A percentile compares a stretch with the other conserved stretches of the same genome.
phyloP scores from a whole-genome alignment of 176 grass and related monocot species.

The Alopecurus myosuroides region DNA sequence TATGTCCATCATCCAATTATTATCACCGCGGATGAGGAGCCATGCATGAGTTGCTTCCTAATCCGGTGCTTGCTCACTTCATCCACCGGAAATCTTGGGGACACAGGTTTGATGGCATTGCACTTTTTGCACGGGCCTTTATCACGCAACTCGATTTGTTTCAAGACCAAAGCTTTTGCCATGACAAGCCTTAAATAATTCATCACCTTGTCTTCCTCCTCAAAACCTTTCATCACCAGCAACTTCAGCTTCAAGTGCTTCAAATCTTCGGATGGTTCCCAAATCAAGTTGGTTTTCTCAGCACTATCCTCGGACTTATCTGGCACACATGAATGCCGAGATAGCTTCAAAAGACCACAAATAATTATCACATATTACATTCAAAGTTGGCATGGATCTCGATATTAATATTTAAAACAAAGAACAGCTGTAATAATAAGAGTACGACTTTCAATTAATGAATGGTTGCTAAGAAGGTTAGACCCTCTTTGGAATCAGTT shows the following conservation, averaged over 20 bases:
- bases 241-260: background rate
- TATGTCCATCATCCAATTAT: too few species aligned
- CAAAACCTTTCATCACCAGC: background rate
- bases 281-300: background rate
- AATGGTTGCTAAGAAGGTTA: background rate
- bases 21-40: too few species aligned
- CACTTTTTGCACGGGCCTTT: background rate
- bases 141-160: background rate
- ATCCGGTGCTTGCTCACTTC: background rate
- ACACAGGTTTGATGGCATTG: background rate
- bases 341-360: background rate
- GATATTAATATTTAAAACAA: background rate
- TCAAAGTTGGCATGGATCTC: background rate
- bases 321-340: background rate
- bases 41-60: too few species aligned
- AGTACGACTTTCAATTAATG: background rate
- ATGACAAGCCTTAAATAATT: slow-evolving; percentile 12
- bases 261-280: background rate
- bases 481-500: background rate
- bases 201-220: background rate
- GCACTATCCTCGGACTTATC: background rate
- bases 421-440: background rate
- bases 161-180: background rate
- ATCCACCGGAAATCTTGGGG: background rate
- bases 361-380: background rate